Evolutionary conservation across 208 protist genomes (phyloP).

Genomic region (Phytomonas sp.): DNA sequence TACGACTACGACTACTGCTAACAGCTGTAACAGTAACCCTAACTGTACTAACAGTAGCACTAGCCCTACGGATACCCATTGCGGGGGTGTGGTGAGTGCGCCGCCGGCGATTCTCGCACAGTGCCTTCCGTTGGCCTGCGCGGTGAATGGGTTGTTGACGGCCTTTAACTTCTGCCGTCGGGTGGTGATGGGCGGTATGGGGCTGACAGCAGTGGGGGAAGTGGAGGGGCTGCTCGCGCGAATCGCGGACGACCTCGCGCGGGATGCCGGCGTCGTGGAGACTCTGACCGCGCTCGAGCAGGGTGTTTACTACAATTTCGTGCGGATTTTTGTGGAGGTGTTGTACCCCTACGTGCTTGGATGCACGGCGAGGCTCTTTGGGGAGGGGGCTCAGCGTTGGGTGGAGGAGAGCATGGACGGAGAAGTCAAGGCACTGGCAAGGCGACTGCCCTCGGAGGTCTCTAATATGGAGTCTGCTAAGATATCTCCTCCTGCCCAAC

Average conservation of each 20-base stretch:
- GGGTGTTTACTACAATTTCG: slow-evolving; percentile 35
- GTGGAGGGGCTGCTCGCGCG: slow-evolving; percentile 36
- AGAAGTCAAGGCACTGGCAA: slow-evolving; percentile 17
- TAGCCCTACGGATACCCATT: too few species aligned
- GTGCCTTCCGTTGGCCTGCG: slow-evolving; percentile 75
- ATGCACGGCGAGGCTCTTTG: slow-evolving; percentile 36
- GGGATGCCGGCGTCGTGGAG: slow-evolving; percentile 40
- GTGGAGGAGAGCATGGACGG: slow-evolving; percentile 23
- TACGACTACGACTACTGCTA: slow-evolving; percentile 6
- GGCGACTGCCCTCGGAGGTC: slow-evolving; percentile 10
- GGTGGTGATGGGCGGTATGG: slow-evolving; percentile 50
- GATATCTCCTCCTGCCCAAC: background rate
- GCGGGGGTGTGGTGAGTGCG: slow-evolving; percentile 10
- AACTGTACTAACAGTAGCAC: too few species aligned
- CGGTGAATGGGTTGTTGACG: slow-evolving; percentile 64
- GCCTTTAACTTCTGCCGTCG: slow-evolving; percentile 73
- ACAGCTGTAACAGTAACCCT: too few species aligned
- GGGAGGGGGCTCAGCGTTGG: slow-evolving; percentile 15
- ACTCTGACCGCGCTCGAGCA: slow-evolving; percentile 49
- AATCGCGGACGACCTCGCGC: slow-evolving; percentile 48
- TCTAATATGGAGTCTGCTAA: background rate
- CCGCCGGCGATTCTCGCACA: slow-evolving; percentile 36
- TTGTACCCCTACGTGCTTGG: slow-evolving; percentile 56
- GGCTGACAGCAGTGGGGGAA: slow-evolving; percentile 31
- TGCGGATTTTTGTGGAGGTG: slow-evolving; percentile 44